These are phyloP conservation scores for Ustilago trichophora DNA, from an alignment of 1,284 basidiomycete species.

Conservation along the genomic window DNA sequence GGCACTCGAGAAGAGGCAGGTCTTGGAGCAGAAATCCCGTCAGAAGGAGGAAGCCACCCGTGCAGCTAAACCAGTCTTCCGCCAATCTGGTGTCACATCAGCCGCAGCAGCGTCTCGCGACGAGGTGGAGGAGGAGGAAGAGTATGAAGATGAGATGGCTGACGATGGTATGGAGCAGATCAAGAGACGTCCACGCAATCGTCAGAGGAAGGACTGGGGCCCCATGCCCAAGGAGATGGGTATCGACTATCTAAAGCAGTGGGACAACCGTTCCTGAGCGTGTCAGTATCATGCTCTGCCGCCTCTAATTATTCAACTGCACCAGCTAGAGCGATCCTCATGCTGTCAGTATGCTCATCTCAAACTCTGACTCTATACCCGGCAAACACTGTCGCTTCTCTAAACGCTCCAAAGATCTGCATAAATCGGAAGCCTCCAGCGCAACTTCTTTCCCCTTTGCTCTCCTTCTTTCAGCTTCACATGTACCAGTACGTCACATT, in stretches of 20 bases:
- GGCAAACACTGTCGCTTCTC: not conserved
- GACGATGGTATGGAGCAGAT: constrained; percentile 33
- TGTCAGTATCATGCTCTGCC: too few relatives aligned
- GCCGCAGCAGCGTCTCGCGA: not conserved
- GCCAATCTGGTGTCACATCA: constrained; percentile 15
- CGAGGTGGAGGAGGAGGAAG: constrained; percentile 13
- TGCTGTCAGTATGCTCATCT: too few relatives aligned
- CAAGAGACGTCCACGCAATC: constrained; percentile 41
- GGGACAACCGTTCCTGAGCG: constrained; percentile 25
- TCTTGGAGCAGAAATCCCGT: constrained; percentile 28
- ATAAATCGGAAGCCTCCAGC: too few relatives aligned
- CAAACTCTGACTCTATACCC: constrained; percentile 6
- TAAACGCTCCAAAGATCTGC: too few relatives aligned
- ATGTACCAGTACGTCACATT: not conserved
- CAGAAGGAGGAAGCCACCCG: constrained; percentile 39
- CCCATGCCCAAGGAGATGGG: constrained; percentile 47
- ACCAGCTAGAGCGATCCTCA: too few relatives aligned
- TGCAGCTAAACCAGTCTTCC: constrained; percentile 39
- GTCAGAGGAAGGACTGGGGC: constrained; percentile 40
- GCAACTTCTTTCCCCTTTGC: too few relatives aligned
- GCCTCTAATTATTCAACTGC: too few relatives aligned
- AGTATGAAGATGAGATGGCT: constrained; percentile 12
- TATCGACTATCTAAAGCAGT: constrained; percentile 49
- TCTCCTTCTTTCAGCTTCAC: too few relatives aligned
- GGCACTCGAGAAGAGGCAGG: constrained; percentile 31